These are phyloP conservation scores for Globisporangium orthogonon DNA, from an alignment of 352 stramenopile species.

Conservation along the genomic window DNA sequence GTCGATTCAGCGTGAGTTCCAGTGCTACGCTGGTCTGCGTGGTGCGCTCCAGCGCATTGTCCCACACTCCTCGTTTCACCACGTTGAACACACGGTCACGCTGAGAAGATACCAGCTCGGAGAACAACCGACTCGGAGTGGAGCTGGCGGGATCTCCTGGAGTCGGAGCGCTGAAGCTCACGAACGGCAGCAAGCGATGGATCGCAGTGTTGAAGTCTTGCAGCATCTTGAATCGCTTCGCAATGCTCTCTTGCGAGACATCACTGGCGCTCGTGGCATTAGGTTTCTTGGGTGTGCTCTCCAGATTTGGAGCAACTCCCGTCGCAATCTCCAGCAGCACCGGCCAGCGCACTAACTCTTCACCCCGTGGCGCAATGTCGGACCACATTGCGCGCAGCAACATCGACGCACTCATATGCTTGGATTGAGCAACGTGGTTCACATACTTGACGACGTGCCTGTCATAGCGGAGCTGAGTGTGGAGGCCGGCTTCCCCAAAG, in stretches of 20 bases:
- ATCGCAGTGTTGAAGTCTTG: conserved; percentile 68
- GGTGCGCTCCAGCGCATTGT: conserved; percentile 54
- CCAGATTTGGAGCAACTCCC: conserved; percentile 6
- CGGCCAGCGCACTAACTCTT: conserved; percentile 67
- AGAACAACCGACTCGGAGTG: conserved; percentile 10
- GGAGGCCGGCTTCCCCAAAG: conserved; percentile 15
- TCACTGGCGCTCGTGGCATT: conserved; percentile 3
- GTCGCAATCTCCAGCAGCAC: conserved; percentile 54
- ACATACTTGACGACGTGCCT: conserved; percentile 70
- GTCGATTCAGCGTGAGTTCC: conserved; percentile 76
- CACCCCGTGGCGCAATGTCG: conserved; percentile 49
- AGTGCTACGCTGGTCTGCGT: conserved; percentile 31
- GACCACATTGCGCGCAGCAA: conserved; percentile 49
- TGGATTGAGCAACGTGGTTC: conserved; percentile 48
- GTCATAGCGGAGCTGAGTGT: conserved; percentile 33
- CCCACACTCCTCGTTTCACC: conserved; percentile 71
- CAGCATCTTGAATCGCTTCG: conserved; percentile 60
- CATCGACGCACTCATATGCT: conserved; percentile 41
- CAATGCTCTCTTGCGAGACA: conserved; percentile 30
- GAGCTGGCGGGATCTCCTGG: neutral
- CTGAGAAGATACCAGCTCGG: conserved; percentile 34
- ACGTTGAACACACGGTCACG: conserved; percentile 60
- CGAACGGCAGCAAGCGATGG: conserved; percentile 50
- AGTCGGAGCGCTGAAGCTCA: conserved; percentile 24
- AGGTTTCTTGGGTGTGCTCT: neutral